phyloP scores from a whole-genome alignment of 257 asterid genomes.

The Solanum piurae region DNA sequence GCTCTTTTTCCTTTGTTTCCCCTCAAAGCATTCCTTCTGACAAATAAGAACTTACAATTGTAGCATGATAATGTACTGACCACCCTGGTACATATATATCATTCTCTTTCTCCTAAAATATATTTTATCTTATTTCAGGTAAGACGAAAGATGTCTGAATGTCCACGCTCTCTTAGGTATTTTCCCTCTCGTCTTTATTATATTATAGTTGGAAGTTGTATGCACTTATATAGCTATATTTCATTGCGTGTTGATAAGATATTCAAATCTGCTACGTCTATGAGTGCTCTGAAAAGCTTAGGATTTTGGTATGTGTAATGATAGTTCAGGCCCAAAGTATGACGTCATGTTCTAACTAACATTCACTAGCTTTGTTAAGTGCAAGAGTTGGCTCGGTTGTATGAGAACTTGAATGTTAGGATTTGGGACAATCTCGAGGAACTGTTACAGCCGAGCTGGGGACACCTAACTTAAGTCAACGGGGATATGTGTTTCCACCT shows the following conservation, averaged over 20 bases:
- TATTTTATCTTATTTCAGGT: slow-evolving; percentile 34
- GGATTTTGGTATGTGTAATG: not conserved
- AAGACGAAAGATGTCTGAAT: slow-evolving; percentile 78
- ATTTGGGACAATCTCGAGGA: not conserved
- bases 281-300: not conserved
- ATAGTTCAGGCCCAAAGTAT: not conserved
- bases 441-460: not conserved
- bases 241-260: not conserved
- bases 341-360: not conserved
- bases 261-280: not conserved
- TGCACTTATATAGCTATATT: not conserved
- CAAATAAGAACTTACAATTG: not conserved
- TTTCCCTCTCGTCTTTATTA: not conserved
- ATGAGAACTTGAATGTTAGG: not conserved
- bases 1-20: not conserved
- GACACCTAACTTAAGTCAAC: not conserved
- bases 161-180: slow-evolving; percentile 76
- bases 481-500: not conserved
- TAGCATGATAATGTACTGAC: not conserved
- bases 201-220: not conserved
- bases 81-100: not conserved
- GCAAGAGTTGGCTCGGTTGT: not conserved
- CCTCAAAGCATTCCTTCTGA: not conserved
- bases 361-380: not conserved
- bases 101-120: not conserved